Evolutionary conservation across 495 filamentous ascomycete genomes (phyloP).

Genomic region (Xylaria longipes): DNA sequence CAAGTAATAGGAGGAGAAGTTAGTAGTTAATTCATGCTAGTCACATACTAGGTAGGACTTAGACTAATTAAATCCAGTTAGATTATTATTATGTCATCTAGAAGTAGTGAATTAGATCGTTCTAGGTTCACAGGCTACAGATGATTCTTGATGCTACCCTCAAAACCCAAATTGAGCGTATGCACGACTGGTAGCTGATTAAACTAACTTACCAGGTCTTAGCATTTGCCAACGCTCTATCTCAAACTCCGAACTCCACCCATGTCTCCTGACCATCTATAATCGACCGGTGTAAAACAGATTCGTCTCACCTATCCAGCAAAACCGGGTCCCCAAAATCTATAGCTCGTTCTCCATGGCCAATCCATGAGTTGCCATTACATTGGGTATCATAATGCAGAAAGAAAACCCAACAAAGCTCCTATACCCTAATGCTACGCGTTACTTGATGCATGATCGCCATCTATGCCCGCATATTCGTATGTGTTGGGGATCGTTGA

Average conservation of each 20-base stretch:
- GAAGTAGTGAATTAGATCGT: neutral
- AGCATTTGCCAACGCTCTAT: neutral
- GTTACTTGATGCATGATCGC: neutral
- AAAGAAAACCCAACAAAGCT: conserved; percentile 34
- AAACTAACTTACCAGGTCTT: neutral
- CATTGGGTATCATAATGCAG: conserved; percentile 38
- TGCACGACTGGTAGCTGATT: neutral
- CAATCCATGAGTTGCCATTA: conserved; percentile 12
- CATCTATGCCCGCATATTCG: conserved; percentile 9
- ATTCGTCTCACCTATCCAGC: conserved; percentile 5
- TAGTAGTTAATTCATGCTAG: neutral
- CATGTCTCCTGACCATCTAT: conserved; percentile 21
- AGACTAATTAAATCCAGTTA: neutral
- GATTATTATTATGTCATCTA: neutral
- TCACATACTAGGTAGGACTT: neutral
- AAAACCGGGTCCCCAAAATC: conserved; percentile 11
- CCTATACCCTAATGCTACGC: conserved; percentile 28
- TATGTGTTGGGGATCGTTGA: conserved; percentile 29
- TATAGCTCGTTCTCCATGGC: conserved; percentile 19
- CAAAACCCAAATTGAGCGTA: neutral
- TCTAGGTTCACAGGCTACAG: neutral
- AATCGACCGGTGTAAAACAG: conserved; percentile 1
- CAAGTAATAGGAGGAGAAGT: neutral
- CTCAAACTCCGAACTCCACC: conserved; percentile 19
- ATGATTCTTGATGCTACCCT: neutral